Base-by-base conservation (phyloP, 2,329 filamentous ascomycete species). In the Exophiala lecanii-corni region DNA sequence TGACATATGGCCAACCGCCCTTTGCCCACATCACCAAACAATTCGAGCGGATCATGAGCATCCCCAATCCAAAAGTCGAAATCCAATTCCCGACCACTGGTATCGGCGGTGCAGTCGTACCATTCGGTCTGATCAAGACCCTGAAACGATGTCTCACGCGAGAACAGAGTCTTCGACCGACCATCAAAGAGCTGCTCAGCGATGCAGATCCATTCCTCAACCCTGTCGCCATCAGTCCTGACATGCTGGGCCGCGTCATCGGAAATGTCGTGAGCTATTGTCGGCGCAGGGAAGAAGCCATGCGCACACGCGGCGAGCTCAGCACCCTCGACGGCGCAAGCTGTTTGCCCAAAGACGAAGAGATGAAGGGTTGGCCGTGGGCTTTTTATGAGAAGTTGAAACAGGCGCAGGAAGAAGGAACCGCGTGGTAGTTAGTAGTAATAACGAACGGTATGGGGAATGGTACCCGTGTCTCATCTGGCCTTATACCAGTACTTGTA, bases 1-100 rank as follows among this genome's bases (percentile, higher is more conserved):
- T 98, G 86, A 86, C 91, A 1, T 98, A 98, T 61, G 92, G 92
- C n/a, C 76, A 84, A n/a, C 85, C 88, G 3, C 92, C 92, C 0
- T 98, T 98, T 59, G 89, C 84, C 10, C 89, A 97, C 61, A 94
- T 98, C 55, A 72, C 79, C 45, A 92, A 91, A 65, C 86, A 83
- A 59, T 86, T 94, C 70, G 81, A 86, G 26, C 82, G 88, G 16
- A 92, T 94, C 43, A 65, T 72, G 64, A 67, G 69, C 9, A 74
- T 74, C 40, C 68, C 70, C 9, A 73, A 73, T 47, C 70, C 70
- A 5, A 66, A 66, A 38, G 67, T 73, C 26, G 60, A 65, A 41
- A 73, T 73, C 38, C 63, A 68, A 20, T 73, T 70, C 45, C 70
- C 70, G 2, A 56, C 60, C 3, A 65, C 63, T 36, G 69, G 68